Base-by-base conservation (phyloP, 495 filamentous ascomycete genomes). In the Cryomyces antarcticus region DNA sequence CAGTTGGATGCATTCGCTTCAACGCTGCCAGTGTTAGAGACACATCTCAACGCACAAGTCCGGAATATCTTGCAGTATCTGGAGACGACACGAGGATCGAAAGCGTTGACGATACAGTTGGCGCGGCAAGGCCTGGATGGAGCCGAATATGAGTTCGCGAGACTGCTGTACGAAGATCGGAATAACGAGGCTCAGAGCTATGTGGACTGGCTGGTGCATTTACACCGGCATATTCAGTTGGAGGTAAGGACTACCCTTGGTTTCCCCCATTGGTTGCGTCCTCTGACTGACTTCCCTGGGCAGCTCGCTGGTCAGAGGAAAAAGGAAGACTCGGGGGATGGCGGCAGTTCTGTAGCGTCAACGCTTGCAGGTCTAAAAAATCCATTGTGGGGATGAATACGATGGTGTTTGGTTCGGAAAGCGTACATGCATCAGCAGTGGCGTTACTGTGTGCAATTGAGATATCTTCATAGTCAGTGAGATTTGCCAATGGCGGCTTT, bases 111-210 rank as follows among this genome's bases (percentile, higher is more conserved):
- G 7, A 72, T 99, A 40, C 89, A 99, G 62, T 58, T 99, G 28
- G 89, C 89, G 5, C 68, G 89, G 28, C 89, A 99, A 62, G 86
- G 87, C 0, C 65, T 96, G 3, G 89, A 99, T 52, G 89, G 89
- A 0, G 83, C 86, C 1, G 89, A 99, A 61, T 95, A 82, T 49
- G 89, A 99, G 61, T 99, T 95, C 63, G 89, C 92, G 35, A 65
- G 85, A 36, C 62, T 86, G 57, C 61, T 99, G 49, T 73, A 93
- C 41, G 89, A 99, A 63, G 89, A 99, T 56, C 71, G 89, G 49
- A 96, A 96, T 60, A 93, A 92, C 49, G 89, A 99, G 61, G 89
- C 89, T 30, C 83, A 88, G 60, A 88, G 80, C 51, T 96, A 99
- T 62, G 89, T 96, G 12, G 89, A 99, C 62, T 99, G 89, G 89